Evolutionary conservation across 73 alveolate species (phyloP), one percentile per base, ranked within the genome.

Genomic region (Blepharisma japonicum): DNA sequence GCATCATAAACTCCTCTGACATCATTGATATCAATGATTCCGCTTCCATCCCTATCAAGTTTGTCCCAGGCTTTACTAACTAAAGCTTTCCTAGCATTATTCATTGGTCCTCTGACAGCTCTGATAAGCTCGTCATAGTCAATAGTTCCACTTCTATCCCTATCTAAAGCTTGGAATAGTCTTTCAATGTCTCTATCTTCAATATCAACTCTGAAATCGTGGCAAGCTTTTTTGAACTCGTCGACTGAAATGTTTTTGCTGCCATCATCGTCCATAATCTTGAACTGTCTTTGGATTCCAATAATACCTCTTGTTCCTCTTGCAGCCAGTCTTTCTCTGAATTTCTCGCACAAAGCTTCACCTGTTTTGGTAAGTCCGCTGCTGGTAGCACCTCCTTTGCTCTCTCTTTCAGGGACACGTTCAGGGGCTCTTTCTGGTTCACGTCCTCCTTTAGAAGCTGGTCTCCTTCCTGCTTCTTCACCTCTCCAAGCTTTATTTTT

Each of bases 291-390:
- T 53, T 80, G 67, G 8, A 85, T 79, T 23, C 92, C 92, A 72
- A 85, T 82, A 56, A 85, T 68, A 6, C 92, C 92, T n/a, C 89
- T 81, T 5, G 86, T 79, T 0, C 88, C 92, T 71, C 92, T 68
- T 27, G 77, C 51, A 55, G 66, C 84, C 8, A 85, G 86, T 54
- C 70, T 81, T 14, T 68, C 55, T 81, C 89, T 85, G 78, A 85
- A 82, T 66, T 85, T 87, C 14, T 61, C 74, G 5, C 14, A 61
- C 2, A 61, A 25, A 5, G 14, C 74, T 25, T 61, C 74, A 25
- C 47, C 39, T 61, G 47, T 25, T 25, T 61, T 14, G 74, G 74
- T 25, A 61, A 8, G 23, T n/a, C 47, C 23, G 48, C 46, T 32
- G 42, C 42, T 32, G 3, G 42, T 0, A 32, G 42, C 42, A 3